phyloP scores from a whole-genome alignment of 305 asterid genomes.

The Fraxinus velutina region DNA sequence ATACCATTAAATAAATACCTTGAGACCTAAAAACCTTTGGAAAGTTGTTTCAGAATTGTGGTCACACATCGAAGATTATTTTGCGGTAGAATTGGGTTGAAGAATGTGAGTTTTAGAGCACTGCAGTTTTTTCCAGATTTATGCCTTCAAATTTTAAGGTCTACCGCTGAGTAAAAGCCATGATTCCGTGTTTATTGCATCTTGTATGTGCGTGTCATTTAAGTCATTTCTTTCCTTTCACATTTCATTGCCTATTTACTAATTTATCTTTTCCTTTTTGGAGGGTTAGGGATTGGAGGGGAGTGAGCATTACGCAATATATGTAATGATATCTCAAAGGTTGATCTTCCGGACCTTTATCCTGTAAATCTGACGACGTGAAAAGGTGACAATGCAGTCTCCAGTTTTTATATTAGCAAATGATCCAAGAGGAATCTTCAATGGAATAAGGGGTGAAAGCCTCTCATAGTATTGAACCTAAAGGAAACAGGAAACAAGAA shows the following conservation, averaged over 20 bases:
- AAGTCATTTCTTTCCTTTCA: constrained; percentile 1
- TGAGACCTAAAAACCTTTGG: not conserved
- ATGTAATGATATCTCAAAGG: constrained; percentile 5
- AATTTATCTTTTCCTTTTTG: not conserved
- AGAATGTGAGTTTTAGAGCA: not conserved
- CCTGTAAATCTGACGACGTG: constrained; percentile 66
- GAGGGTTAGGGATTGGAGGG: not conserved
- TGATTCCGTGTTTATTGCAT: not conserved
- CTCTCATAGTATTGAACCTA: constrained; percentile 86
- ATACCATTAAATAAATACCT: not conserved
- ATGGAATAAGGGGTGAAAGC: constrained; percentile 91
- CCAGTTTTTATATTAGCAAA: constrained; percentile 66
- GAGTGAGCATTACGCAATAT: not conserved
- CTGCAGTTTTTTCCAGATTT: not conserved
- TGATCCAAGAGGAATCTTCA: constrained; percentile 64
- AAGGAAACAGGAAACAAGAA: constrained; percentile 21
- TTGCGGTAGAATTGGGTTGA: not conserved
- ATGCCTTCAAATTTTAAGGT: not conserved
- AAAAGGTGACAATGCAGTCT: constrained; percentile 90
- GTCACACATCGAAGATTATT: not conserved
- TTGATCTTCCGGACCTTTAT: constrained; percentile 52
- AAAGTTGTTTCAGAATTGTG: not conserved
- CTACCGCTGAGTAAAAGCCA: not conserved
- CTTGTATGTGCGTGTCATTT: constrained; percentile 4
- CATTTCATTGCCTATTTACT: not conserved